Percentiles rank a stretch among this genome's conserved stretches.
phyloP scores from a whole-genome alignment of 768 basidiomycete genomes.

The Baorangia bicolor region DNA sequence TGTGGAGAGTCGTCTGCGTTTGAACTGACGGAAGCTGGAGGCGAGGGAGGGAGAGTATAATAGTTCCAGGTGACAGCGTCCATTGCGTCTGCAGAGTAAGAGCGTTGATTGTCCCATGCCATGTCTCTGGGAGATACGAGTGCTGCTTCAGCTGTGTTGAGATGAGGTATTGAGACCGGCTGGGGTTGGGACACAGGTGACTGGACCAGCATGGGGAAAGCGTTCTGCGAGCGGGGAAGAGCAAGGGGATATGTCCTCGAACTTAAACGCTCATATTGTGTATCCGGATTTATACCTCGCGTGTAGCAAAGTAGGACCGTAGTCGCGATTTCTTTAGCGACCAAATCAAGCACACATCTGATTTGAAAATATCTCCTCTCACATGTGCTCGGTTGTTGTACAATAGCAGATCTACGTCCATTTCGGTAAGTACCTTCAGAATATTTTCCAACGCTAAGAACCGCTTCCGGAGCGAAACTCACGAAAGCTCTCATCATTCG shows the following conservation, averaged over 20 bases:
- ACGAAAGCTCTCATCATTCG: constrained; percentile 13
- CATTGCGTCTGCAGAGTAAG: constrained; percentile 36
- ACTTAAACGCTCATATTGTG: constrained; percentile 18
- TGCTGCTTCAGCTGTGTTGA: constrained; percentile 57
- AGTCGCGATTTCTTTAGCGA: constrained; percentile 25
- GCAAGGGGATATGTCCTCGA: constrained; percentile 20
- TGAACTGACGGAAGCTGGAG: constrained; percentile 47
- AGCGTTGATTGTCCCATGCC: constrained; percentile 46
- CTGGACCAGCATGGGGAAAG: constrained; percentile 12
- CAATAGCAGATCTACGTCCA: constrained; percentile 28
- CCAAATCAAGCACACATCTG: constrained; percentile 35
- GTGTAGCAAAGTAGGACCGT: constrained; percentile 29
- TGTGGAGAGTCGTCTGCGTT: constrained; percentile 45
- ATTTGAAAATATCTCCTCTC: constrained; percentile 34
- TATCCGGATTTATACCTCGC: constrained; percentile 33
- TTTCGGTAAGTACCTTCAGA: constrained; percentile 20
- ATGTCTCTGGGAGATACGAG: constrained; percentile 48
- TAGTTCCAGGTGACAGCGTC: constrained; percentile 47
- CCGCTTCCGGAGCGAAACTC: constrained; percentile 20
- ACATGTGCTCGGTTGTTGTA: constrained; percentile 33
- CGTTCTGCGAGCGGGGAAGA: constrained; percentile 10
- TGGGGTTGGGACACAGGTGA: constrained; percentile 25
- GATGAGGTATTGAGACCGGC: constrained; percentile 51
- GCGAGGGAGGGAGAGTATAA: constrained; percentile 50
- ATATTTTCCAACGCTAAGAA: constrained; percentile 18